These are phyloP conservation scores for Fraxinus albicans DNA, from an alignment of 305 asterid genomes.

Conservation along the genomic window DNA sequence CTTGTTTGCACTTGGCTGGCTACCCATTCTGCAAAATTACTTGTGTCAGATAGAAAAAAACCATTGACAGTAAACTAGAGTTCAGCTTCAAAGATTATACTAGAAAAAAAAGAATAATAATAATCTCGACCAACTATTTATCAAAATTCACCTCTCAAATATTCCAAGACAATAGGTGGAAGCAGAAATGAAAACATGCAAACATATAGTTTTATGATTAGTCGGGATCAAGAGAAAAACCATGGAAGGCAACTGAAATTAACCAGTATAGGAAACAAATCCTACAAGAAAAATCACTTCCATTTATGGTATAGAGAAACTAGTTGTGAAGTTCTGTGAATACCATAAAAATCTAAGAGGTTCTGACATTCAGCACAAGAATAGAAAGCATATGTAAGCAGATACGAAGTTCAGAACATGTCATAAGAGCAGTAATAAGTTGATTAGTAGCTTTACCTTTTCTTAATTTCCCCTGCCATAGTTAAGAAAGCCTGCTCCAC, in stretches of 20 bases:
- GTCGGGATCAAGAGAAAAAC: background rate
- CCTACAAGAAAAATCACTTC: background rate
- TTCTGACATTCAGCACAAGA: background rate
- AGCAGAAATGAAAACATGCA: background rate
- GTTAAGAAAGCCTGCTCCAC: conserved; percentile 97
- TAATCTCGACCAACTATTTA: background rate
- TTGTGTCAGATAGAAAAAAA: background rate
- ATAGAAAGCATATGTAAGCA: background rate
- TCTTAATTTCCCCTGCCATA: conserved; percentile 94
- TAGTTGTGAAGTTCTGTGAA: background rate
- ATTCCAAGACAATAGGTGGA: background rate
- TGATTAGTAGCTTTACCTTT: conserved; percentile 52
- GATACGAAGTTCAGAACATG: conserved; percentile 2
- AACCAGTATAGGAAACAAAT: background rate
- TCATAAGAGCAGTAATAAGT: background rate
- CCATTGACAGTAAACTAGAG: background rate
- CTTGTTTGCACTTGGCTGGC: conserved; percentile 67
- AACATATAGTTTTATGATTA: background rate
- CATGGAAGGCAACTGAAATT: background rate
- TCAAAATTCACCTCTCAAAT: background rate
- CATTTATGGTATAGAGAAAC: background rate
- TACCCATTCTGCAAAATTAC: conserved; percentile 69
- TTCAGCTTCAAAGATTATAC: background rate
- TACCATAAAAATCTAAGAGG: background rate
- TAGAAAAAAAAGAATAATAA: background rate